Evolutionary conservation across 352 stramenopile species (phyloP), one percentile per base, ranked within the genome.

Genomic region (Globisporangium yorkense): DNA sequence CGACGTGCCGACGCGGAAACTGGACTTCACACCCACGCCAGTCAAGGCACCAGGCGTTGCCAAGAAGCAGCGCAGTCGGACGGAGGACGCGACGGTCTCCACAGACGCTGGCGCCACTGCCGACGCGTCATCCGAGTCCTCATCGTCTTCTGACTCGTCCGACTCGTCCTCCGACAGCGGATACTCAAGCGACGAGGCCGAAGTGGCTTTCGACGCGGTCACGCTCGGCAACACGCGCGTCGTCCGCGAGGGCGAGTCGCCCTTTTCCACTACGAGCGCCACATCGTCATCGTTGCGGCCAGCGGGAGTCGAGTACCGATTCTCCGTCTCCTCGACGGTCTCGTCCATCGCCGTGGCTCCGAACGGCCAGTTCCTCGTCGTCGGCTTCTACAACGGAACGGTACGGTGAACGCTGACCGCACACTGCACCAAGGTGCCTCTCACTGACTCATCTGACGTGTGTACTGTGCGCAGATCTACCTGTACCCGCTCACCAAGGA

Each of bases 351-450:
- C 82, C 1, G 64, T 94, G 1, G 75, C 82, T 12, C 79, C 77
- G 0, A 78, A 82, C 18, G 79, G 82, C 52, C 67, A 77, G 27
- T 94, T 92, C 66, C 65, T 94, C 1, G 80, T 94, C 31, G 81
- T 80, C 1, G 84, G 84, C 1, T 94, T 94, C 46, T 85, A 87
- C 63, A 91, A 91, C 47, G 84, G 84, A 47, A 84, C 66, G 54
- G 72, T 82, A 63, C 41, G 72, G 44, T 16, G 7, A 5, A 15
- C 45, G 41, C 20, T 48, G 20, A 29, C 16, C 8, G 9, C 33
- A 20, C 9, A 6, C 24, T 27, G 24, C 24, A 27, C 16, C 18
- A 13, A 49, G 39, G 40, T 10, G 15, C 18, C 18, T 56, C 16
- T 47, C 21, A 6, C 31, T 48, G 1, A 16, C 5, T 18, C 4